These are phyloP conservation scores for Scenedesmus sp. DNA, from an alignment of 163 green algal species.

Conservation along the genomic window DNA sequence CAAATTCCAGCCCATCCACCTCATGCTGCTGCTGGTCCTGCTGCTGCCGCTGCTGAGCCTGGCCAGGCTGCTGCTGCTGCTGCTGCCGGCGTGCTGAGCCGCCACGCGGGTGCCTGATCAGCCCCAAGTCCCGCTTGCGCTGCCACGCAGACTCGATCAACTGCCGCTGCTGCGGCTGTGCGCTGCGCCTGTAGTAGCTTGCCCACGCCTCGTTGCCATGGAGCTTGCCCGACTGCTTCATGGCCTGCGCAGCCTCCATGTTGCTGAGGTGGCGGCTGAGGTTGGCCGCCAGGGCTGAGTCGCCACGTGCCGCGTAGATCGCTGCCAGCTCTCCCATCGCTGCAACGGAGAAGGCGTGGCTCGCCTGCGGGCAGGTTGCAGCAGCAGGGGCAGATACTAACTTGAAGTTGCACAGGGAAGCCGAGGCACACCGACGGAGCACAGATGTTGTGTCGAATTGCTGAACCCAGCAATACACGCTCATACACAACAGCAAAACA, in stretches of 20 bases:
- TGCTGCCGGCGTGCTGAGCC: not conserved
- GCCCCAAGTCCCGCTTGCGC: slow-evolving; percentile 57
- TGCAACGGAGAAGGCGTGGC: slow-evolving; percentile 49
- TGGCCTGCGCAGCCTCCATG: not conserved
- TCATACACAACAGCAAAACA: too few species aligned
- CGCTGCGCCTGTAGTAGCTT: slow-evolving; percentile 17
- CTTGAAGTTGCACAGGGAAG: not conserved
- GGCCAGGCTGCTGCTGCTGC: not conserved
- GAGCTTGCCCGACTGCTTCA: slow-evolving; percentile 55
- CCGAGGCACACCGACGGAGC: not conserved
- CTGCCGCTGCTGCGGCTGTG: slow-evolving; percentile 23
- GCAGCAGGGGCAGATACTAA: not conserved
- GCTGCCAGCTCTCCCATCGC: slow-evolving; percentile 52
- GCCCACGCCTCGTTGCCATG: slow-evolving; percentile 59
- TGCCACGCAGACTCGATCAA: slow-evolving; percentile 44
- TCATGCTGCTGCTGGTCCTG: slow-evolving; percentile 2
- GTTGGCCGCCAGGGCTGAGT: slow-evolving; percentile 53
- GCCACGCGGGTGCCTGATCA: slow-evolving; percentile 7
- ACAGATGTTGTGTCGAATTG: not conserved
- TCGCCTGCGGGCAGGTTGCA: not conserved
- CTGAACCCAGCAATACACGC: not conserved
- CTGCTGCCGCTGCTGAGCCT: slow-evolving; percentile 5
- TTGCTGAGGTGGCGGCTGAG: slow-evolving; percentile 46
- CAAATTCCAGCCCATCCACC: not conserved
- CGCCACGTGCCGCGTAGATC: slow-evolving; percentile 55